A percentile compares a stretch with the other conserved stretches of the same genome.
Conservation (phyloP, 2,329 filamentous ascomycete genomes). For the Fusarium avenaceum region DNA sequence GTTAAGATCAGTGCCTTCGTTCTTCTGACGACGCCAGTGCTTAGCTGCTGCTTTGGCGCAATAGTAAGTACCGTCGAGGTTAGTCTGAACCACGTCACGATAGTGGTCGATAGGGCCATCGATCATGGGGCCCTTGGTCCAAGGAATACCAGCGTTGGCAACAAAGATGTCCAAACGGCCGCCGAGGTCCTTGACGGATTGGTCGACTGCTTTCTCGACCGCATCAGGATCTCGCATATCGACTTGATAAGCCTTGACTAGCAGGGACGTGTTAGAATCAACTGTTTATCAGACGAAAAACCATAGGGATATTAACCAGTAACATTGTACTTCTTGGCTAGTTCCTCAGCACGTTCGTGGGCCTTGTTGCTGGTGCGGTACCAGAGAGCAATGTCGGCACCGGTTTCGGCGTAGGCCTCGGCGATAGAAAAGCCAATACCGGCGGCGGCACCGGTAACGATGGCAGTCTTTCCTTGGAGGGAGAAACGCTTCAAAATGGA, state of each 20-base stretch:
- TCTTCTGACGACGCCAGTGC: conserved; percentile 77
- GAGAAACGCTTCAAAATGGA: conserved; percentile 63
- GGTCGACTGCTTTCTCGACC: conserved; percentile 63
- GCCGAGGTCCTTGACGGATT: conserved; percentile 73
- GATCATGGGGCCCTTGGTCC: conserved; percentile 76
- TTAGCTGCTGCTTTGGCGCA: conserved; percentile 75
- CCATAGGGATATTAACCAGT: conserved; percentile 63
- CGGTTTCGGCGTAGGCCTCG: conserved; percentile 73
- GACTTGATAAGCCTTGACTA: conserved; percentile 71
- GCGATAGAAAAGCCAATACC: conserved; percentile 75
- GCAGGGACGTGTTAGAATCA: conserved; percentile 40
- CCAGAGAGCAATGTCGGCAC: conserved; percentile 77
- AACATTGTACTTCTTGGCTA: conserved; percentile 73
- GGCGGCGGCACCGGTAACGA: conserved; percentile 73
- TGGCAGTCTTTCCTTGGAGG: conserved; percentile 74
- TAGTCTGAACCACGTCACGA: conserved; percentile 74
- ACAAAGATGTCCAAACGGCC: conserved; percentile 81
- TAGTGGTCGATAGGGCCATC: conserved; percentile 76
- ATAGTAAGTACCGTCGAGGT: conserved; percentile 82
- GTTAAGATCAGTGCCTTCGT: conserved; percentile 65
- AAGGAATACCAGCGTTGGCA: conserved; percentile 80
- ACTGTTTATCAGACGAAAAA: neutral
- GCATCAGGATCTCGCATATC: conserved; percentile 66
- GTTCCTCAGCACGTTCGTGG: conserved; percentile 69
- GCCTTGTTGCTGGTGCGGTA: conserved; percentile 75